Evolutionary conservation across 148 eudicot species (phyloP), one percentile per base, ranked within the genome.

Genomic region (Fallopia convolvulus): DNA sequence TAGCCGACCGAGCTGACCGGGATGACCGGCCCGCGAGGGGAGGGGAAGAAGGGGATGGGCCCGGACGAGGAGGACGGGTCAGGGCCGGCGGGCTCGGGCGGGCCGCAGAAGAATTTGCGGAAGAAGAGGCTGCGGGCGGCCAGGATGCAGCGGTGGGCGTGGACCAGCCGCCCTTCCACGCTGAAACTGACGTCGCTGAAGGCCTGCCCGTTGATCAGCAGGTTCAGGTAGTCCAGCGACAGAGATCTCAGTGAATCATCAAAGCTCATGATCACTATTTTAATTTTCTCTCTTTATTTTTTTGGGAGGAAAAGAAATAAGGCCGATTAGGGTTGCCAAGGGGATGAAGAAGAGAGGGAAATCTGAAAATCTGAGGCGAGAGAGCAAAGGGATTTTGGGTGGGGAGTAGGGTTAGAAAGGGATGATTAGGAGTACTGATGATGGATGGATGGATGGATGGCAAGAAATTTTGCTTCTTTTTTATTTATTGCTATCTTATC

Each of bases 171-270:
- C 10, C 99, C 99, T 79, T 94, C 99, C 0, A 94, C 97, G 79
- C 86, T 90, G 83, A 94, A 94, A 18, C 92, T 91, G 1, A 94
- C 99, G 83, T 94, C 99, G 53, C 97, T 92, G 86, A 92, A 92
- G 39, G 99, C 97, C 72, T 92, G 94, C 8, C 99, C 99, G 88
- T 92, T 94, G 85, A 92, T 92, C 4, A 94, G 88, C 8, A 94
- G 91, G 81, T 94, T 94, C 0, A 94, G 86, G 66, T 88, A 94
- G 82, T 94, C 99, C 21, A 92, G 83, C 18, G 99, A 94, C 23
- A 94, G 83, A 60, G 96, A 90, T 88, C 93, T 82, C 23, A 94
- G 41, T 21, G 92, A 86, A 10, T 94, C 98, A 30, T 94, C 98
- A 8, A 87, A 60, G 81, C 81, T 84, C 89, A 86, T 86, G 39